Evolutionary conservation across 805 yeast species (phyloP), one percentile per base, ranked within the genome.

Genomic region (Candida ortonii): DNA sequence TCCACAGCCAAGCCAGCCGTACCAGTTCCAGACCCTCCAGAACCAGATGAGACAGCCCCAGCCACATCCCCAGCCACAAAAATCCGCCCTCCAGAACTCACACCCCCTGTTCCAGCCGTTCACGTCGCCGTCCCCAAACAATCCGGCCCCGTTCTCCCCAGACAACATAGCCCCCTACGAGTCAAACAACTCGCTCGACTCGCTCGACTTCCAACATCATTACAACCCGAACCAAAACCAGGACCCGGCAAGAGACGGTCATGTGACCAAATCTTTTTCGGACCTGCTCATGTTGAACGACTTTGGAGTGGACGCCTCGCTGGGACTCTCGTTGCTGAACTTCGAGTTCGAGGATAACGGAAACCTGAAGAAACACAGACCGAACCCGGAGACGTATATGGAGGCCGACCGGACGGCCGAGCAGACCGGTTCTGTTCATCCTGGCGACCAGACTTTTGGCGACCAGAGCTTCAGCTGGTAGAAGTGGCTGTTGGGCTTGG

Each of bases 281-380:
- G 64, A 59, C 37, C 35, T 59, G 20, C 30, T 61, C 32, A 54
- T 59, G 59, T 23, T 59, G 25, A 57, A 55, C 37, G 87, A 80
- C 38, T 82, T 80, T 55, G 84, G 82, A n/a, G 86, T 86, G 3
- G 93, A 84, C 60, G 90, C 87, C 1, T 84, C 90, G 0, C 60
- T 83, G 25, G 90, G 90, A 1, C 61, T 84, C 35, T 87, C 84
- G 2, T 70, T 82, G 48, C 58, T 83, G 37, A 82, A 76, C 34
- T 64, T 69, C 50, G 69, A 63, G 31, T 49, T 64, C 16, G 61
- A 53, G 19, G 53, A 44, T 19, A 34, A 30, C 18, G 39, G 43
- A 19, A 41, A 33, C 19, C 28, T 23, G 22, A 41, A 41, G 25
- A 38, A 38, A 26, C 42, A 35, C 12, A 35, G 21, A 39, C 28